phyloP scores from a whole-genome alignment of 2,329 filamentous ascomycete species.

The Colletotrichum camelliae region DNA sequence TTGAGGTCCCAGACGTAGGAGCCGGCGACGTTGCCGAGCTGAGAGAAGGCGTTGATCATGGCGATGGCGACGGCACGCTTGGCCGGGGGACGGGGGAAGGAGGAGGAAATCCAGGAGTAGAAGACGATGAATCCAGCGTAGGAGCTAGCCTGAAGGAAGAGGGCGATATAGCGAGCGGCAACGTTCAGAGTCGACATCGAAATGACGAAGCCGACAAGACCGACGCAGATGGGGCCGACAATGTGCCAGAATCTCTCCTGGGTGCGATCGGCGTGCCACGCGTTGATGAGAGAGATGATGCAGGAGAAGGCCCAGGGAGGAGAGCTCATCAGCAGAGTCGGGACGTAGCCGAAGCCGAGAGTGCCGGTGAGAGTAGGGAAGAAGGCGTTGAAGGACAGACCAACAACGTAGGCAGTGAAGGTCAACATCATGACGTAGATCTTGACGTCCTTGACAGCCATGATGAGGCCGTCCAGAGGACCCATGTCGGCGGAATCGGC shows the following conservation, averaged over 20 bases:
- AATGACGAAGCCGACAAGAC: constrained; percentile 64
- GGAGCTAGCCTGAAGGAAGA: constrained; percentile 63
- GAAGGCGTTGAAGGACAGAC: constrained; percentile 63
- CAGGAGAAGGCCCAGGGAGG: constrained; percentile 66
- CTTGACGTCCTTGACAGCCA: constrained; percentile 66
- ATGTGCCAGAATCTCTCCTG: constrained; percentile 68
- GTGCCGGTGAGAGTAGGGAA: constrained; percentile 60
- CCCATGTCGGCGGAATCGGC: constrained; percentile 55
- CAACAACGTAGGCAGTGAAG: constrained; percentile 65
- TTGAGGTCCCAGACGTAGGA: constrained; percentile 67
- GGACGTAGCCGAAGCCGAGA: constrained; percentile 56
- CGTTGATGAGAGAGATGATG: constrained; percentile 58
- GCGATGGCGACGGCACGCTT: constrained; percentile 67
- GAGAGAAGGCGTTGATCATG: constrained; percentile 63
- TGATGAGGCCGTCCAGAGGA: constrained; percentile 57
- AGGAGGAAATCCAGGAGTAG: constrained; percentile 63
- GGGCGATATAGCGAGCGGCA: constrained; percentile 63
- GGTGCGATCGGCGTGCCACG: constrained; percentile 60
- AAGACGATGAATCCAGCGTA: constrained; percentile 64
- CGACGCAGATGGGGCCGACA: constrained; percentile 54
- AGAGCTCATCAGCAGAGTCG: constrained; percentile 60
- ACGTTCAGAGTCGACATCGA: constrained; percentile 62
- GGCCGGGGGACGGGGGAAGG: constrained; percentile 62
- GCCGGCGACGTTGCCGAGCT: constrained; percentile 64
- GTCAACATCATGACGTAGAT: constrained; percentile 70